Evolutionary conservation across 2,329 filamentous ascomycete species (phyloP), one percentile per base, ranked within the genome.

Genomic region (Fusarium begoniae): DNA sequence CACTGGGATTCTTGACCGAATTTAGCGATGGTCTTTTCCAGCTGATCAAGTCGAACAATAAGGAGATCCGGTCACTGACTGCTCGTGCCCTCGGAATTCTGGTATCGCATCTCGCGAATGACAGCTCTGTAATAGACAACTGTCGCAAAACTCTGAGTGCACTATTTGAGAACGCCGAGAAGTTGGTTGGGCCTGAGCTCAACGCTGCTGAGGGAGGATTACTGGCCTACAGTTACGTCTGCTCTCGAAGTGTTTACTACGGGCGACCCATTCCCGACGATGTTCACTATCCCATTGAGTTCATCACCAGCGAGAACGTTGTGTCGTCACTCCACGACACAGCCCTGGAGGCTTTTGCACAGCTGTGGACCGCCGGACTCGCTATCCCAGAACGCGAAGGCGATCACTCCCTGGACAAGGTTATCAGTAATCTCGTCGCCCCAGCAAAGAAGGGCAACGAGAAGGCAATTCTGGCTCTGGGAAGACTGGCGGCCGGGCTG

Each of bases 381-480:
- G 83, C 79, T 20, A 44, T 84, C n/a, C 80, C 82, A 74, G 69
- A 73, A 35, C 65, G 38, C 37, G 76, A 82, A 5, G 81, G 80
- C 3, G 69, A 76, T 11, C 74, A 79, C 9, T 74, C 80, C 35
- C 76, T 83, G 8, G 81, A 80, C 35, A 81, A 86, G 3, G 84
- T 95, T 20, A 85, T 91, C 30, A 87, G 91, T 24, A 88, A 90
- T 12, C 84, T 98, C 1, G 86, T 89, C 11, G 85, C 87, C 2
- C 89, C 92, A 68, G 92, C 94, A 15, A 96, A 95, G 79, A 91
- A 93, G 65, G 93, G 94, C 14, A 93, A 94, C 64, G 95, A 97
- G 78, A 91, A 89, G 64, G 93, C 96, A 1, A 96, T 98, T 56
- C 82, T 89, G n/a, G 90, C 94, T 6, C 85, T 98, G 10, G 96